Base-by-base conservation (phyloP, 2,329 filamentous ascomycete species). In the Cladophialophora yegresii region DNA sequence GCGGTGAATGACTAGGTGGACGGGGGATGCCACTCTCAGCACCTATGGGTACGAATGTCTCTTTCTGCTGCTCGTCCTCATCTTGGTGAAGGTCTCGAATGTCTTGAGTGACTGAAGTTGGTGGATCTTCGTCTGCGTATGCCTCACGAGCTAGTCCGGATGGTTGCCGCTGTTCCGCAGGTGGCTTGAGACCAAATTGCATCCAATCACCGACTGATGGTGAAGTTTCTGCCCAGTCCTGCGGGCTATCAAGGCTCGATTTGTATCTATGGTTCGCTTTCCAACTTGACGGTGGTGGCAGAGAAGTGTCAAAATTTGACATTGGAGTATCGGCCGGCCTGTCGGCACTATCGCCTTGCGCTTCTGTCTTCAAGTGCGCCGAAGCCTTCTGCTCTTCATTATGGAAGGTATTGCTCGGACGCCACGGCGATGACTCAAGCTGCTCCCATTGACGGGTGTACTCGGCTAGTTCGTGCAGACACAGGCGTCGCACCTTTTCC, bases 401-500 rank as follows among this genome's bases (percentile, higher is more conserved):
- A 33, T 51, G 60, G 57, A 59, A 54, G 26, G 56, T 23, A 40
- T 69, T 43, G 23, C 45, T 26, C 43, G 55, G 57, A 13, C 54
- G 55, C 36, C 57, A 32, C 12, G 30, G 57, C 40, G 61, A 58
- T 36, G 53, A 36, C 36, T 66, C 65, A 26, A 33, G 40, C 20
- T 62, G 59, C 16, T 59, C 61, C 65, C 62, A 65, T n/a, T 62
- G 61, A 53, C 45, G 45, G 30, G 55, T 36, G 30, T 67, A 66
- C 13, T 62, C 58, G 23, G 77, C 75, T 65, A 83, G 71, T 64
- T 83, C 77, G 62, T 83, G 79, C 4, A 86, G 73, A 71, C 84
- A 85, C n/a, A 83, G 77, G 65, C 83, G 81, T 2, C 81, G 83
- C 2, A 83, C 81, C 62, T 82, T 81, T 62, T 81, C 82, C 1